Evolutionary conservation across 2,329 filamentous ascomycete species (phyloP), one percentile per base, ranked within the genome.

Genomic region (Scytalidium lignicola): DNA sequence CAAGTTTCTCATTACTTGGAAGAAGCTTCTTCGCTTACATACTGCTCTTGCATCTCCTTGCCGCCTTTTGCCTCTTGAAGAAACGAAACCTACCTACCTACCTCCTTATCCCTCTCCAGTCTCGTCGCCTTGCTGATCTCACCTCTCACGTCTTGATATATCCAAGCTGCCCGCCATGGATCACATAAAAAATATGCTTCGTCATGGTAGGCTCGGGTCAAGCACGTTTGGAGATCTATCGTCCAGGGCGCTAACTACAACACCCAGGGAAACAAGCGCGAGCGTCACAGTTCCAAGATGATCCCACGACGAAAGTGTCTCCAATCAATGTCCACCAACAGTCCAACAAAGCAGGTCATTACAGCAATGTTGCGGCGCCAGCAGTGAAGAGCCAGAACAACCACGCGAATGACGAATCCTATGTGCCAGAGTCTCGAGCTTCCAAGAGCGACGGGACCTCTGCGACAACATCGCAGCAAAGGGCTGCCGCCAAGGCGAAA

Each of bases 261-360:
- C 12, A 13, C 15, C 22, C 46, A 84, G 81, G 92, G 71, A 96
- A 96, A 76, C 90, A 96, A 77, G 92, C 90, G 60, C 87, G 90
- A 58, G 77, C 75, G 56, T 78, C 80, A 58, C 77, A 82, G 49
- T 72, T 69, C 41, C 79, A 78, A 82, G 65, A 76, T 79, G 58
- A 85, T 76, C 58, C 82, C 47, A 72, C 78, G 50, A 63, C 61
- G 15, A 58, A 62, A 44, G 54, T 63, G 7, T 62, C 61, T 2
- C 62, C 62, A n/a, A 75, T 86, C 51, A 80, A 86, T 66, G 83
- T 82, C 50, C 77, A 83, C 61, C 79, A 78, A 48, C 78, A 82
- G 58, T 5, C 12, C 15, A 63, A 67, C 58, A 50, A 56, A 46
- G 17, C 46, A 45, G 54, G 18, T 55, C 56, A 64, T 51, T 59